Evolutionary conservation across 768 basidiomycete species (phyloP).

Genomic region (Fomitopsis serialis): DNA sequence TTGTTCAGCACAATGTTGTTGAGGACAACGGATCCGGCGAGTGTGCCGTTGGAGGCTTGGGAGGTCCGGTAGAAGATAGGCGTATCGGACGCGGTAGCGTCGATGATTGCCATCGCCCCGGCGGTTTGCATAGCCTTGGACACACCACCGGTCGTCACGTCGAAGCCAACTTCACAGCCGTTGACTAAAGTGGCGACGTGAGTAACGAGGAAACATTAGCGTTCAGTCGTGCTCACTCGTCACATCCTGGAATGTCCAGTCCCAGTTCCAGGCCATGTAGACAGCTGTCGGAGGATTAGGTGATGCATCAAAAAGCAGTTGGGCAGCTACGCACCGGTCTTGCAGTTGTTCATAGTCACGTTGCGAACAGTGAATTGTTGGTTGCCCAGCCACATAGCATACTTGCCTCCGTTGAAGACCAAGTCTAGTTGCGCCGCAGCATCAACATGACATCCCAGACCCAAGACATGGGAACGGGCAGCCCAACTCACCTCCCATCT

Average conservation of each 20-base stretch:
- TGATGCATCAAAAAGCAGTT: not conserved
- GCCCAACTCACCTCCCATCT: conserved; percentile 63
- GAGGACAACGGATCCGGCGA: conserved; percentile 58
- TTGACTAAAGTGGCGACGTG: conserved; percentile 25
- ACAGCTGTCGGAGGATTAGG: conserved; percentile 13
- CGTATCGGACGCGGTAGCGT: conserved; percentile 54
- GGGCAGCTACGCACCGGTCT: conserved; percentile 27
- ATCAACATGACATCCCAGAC: conserved; percentile 9
- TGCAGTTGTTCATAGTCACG: conserved; percentile 46
- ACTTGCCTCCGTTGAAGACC: conserved; percentile 50
- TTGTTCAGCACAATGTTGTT: conserved; percentile 60
- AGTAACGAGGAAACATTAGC: not conserved
- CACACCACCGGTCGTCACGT: conserved; percentile 46
- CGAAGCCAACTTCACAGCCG: conserved; percentile 47
- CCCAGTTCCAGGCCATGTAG: conserved; percentile 38
- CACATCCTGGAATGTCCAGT: conserved; percentile 51
- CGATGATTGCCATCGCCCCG: conserved; percentile 58
- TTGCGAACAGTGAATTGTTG: conserved; percentile 78
- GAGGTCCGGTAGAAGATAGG: conserved; percentile 58
- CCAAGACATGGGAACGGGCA: conserved; percentile 10
- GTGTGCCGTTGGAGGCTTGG: conserved; percentile 33
- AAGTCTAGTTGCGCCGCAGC: conserved; percentile 27
- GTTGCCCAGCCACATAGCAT: conserved; percentile 73
- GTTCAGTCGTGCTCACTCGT: conserved; percentile 27
- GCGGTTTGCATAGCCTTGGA: conserved; percentile 39